phyloP scores from a whole-genome alignment of 352 stramenopile genomes.

The Pythium diclinum region DNA sequence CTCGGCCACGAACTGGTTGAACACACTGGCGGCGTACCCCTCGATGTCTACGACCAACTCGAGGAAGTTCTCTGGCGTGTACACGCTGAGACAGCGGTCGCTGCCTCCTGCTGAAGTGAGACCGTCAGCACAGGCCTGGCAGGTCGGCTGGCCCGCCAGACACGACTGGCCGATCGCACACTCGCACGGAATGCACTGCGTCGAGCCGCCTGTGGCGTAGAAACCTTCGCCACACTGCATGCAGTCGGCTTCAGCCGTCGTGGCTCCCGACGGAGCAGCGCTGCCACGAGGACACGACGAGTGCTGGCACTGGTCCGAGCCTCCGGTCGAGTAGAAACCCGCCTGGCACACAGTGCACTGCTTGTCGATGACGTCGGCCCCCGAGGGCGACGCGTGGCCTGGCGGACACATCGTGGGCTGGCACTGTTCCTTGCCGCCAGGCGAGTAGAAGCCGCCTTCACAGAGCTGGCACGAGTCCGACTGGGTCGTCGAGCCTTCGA shows the following conservation, averaged over 20 bases:
- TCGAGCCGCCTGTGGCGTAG: slow-evolving; percentile 47
- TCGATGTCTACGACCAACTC: slow-evolving; percentile 40
- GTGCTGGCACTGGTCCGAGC: slow-evolving; percentile 36
- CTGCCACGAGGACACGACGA: slow-evolving; percentile 35
- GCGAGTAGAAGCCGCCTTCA: slow-evolving; percentile 30
- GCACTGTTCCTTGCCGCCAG: slow-evolving; percentile 29
- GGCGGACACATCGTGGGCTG: slow-evolving; percentile 32
- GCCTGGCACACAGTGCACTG: slow-evolving; percentile 39
- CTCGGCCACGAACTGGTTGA: slow-evolving; percentile 35
- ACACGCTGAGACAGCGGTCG: slow-evolving; percentile 32
- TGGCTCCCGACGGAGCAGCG: slow-evolving; percentile 33
- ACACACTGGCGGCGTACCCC: slow-evolving; percentile 44
- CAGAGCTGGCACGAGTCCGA: slow-evolving; percentile 33
- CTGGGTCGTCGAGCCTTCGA: slow-evolving; percentile 21
- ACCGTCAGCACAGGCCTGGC: slow-evolving; percentile 28
- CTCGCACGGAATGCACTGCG: slow-evolving; percentile 41
- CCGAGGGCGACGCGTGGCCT: slow-evolving; percentile 37
- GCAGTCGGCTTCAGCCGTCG: slow-evolving; percentile 29
- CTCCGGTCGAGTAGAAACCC: slow-evolving; percentile 36
- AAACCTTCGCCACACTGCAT: slow-evolving; percentile 40
- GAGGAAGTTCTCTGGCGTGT: slow-evolving; percentile 31
- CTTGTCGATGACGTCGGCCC: slow-evolving; percentile 35
- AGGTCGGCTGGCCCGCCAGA: slow-evolving; percentile 29
- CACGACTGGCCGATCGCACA: slow-evolving; percentile 36
- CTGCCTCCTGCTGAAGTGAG: slow-evolving; percentile 29